phyloP scores from a whole-genome alignment of 129 eudicot species.

The Chrysanthemum lavandulifolium region DNA sequence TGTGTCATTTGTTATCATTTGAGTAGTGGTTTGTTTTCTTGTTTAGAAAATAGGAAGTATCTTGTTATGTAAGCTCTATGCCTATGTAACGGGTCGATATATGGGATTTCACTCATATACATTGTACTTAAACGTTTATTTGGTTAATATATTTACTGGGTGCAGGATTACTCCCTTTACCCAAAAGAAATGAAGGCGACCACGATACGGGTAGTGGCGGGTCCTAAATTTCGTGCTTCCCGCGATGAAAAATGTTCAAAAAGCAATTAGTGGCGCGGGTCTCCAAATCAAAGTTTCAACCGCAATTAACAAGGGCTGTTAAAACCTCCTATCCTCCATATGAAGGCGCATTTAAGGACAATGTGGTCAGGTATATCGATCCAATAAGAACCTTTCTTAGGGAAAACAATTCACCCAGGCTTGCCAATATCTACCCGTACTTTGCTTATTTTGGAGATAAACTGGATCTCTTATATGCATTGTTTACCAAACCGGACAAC shows the following conservation, averaged over 20 bases:
- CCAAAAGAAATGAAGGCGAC: not conserved
- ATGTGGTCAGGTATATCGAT: slow-evolving; percentile 6
- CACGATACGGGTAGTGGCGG: too few species aligned
- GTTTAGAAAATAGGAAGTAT: too few species aligned
- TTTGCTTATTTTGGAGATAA: slow-evolving; percentile 15
- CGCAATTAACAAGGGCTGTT: slow-evolving; percentile 28
- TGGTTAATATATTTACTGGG: too few species aligned
- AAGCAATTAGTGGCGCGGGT: slow-evolving; percentile 14
- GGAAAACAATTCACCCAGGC: slow-evolving; percentile 27
- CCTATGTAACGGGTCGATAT: too few species aligned
- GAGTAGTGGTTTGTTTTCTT: too few species aligned
- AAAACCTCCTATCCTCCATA: slow-evolving; percentile 40
- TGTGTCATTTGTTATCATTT: too few species aligned
- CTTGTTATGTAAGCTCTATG: too few species aligned
- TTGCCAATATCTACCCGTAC: slow-evolving; percentile 45
- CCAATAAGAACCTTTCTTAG: slow-evolving; percentile 21
- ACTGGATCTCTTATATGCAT: slow-evolving; percentile 35
- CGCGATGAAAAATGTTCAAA: too few species aligned
- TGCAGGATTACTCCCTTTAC: too few species aligned
- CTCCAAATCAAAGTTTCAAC: slow-evolving; percentile 37
- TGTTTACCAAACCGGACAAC: slow-evolving; percentile 31
- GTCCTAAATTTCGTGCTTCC: too few species aligned
- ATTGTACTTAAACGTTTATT: too few species aligned
- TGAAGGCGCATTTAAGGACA: slow-evolving; percentile 20
- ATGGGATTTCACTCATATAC: too few species aligned